Evolutionary conservation across 75 land plant species (phyloP).

Genomic region (Sequoiadendron giganteum): DNA sequence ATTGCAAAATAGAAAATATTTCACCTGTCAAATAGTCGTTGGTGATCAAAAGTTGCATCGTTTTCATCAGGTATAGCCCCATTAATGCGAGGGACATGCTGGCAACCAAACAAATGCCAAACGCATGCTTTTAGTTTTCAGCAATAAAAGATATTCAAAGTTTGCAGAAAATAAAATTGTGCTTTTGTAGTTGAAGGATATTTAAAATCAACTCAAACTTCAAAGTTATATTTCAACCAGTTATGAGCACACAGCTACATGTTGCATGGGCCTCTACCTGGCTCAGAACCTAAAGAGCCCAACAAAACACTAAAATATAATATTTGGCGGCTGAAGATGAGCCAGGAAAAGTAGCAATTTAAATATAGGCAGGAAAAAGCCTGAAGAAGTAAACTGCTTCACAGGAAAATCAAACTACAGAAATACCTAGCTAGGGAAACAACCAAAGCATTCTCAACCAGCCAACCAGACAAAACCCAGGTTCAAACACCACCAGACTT

Average conservation of each 20-base stretch:
- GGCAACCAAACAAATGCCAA: conserved; percentile 13
- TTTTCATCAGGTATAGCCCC: conserved; percentile 55
- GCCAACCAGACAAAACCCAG: no score
- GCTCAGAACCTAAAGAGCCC: not conserved
- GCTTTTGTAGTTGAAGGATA: not conserved
- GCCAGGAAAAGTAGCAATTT: not conserved
- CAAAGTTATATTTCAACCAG: not conserved
- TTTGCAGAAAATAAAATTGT: not conserved
- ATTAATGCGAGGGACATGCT: conserved; percentile 79
- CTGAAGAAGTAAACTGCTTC: no score
- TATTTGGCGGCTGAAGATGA: not conserved
- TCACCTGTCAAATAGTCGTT: conserved; percentile 68
- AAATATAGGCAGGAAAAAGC: no score
- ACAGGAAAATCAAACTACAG: no score
- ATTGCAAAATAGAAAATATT: not conserved
- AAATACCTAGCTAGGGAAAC: no score
- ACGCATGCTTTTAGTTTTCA: not conserved
- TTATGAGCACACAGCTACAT: not conserved
- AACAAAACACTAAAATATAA: not conserved
- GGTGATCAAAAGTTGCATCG: conserved; percentile 79
- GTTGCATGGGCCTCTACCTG: not conserved
- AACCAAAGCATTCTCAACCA: no score
- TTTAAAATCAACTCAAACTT: not conserved
- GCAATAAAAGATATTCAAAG: not conserved
- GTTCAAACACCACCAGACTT: no score